Percentiles rank a stretch among this genome's conserved stretches.
Evolutionary conservation across 306 rosid genomes (phyloP).

Genomic region (Carpinus viminea): DNA sequence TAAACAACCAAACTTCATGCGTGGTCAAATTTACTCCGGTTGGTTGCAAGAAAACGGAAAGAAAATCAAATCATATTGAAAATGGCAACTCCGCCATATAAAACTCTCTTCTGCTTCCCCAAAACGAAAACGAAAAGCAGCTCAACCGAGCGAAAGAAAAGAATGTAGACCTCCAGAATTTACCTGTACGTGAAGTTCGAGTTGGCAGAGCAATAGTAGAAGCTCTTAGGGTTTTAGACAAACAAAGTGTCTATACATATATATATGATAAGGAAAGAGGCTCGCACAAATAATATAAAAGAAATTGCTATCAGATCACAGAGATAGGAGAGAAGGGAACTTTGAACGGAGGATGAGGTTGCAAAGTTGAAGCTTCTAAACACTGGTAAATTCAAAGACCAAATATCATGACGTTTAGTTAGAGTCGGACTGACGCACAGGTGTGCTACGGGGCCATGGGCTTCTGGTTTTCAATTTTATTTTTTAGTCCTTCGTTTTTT

Average conservation of each 20-base stretch:
- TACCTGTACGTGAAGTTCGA: slow-evolving; percentile 17
- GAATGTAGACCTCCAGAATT: no score
- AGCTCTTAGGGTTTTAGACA: no score
- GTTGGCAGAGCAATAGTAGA: neutral
- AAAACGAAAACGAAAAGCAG: neutral
- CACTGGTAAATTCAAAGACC: neutral
- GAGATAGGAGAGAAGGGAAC: neutral
- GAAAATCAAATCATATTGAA: neutral
- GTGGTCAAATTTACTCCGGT: neutral
- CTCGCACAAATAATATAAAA: neutral
- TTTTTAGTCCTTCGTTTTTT: no score
- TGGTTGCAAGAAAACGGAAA: neutral
- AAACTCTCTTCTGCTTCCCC: neutral
- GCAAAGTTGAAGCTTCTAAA: neutral
- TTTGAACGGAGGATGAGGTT: slow-evolving; percentile 4
- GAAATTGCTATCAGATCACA: neutral
- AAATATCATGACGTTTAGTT: neutral
- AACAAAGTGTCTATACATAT: neutral
- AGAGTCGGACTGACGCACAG: no score
- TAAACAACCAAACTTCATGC: neutral
- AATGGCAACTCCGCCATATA: no score
- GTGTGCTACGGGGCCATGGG: no score
- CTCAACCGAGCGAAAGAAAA: neutral
- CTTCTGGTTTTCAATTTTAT: no score
- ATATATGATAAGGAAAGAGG: neutral